phyloP scores from a whole-genome alignment of 1,284 basidiomycete genomes.

The Dichomitus squalens region DNA sequence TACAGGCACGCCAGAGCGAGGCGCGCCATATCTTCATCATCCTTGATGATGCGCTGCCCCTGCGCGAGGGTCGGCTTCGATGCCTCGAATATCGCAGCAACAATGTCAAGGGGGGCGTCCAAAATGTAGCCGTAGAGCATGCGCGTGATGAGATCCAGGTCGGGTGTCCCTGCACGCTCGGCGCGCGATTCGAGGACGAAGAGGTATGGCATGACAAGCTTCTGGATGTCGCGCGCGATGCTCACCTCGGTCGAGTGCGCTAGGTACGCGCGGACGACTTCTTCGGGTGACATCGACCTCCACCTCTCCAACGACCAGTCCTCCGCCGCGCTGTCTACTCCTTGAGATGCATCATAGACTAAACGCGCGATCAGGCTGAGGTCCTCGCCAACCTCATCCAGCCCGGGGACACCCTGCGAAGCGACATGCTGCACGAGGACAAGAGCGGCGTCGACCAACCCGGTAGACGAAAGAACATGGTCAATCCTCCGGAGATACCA shows the following conservation, averaged over 20 bases:
- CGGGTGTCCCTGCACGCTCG: slow-evolving; percentile 75
- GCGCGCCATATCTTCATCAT: slow-evolving; percentile 83
- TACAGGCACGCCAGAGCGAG: slow-evolving; percentile 90
- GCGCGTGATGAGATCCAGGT: slow-evolving; percentile 60
- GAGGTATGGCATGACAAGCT: slow-evolving; percentile 87
- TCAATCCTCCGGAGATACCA: slow-evolving; percentile 81
- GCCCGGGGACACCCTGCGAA: slow-evolving; percentile 73
- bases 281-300: slow-evolving; percentile 64
- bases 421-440: slow-evolving; percentile 84
- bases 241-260: slow-evolving; percentile 65
- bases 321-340: slow-evolving; percentile 41
- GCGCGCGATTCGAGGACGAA: slow-evolving; percentile 86
- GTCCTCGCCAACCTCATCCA: slow-evolving; percentile 90
- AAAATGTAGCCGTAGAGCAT: slow-evolving; percentile 81
- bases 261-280: slow-evolving; percentile 77
- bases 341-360: slow-evolving; percentile 76
- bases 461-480: slow-evolving; percentile 62
- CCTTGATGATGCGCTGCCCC: slow-evolving; percentile 72
- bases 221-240: slow-evolving; percentile 71
- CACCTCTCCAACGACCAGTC: slow-evolving; percentile 80
- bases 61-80: slow-evolving; percentile 84
- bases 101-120: slow-evolving; percentile 62
- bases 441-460: slow-evolving; percentile 80
- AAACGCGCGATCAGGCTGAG: slow-evolving; percentile 83
- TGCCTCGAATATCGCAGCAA: slow-evolving; percentile 80